Base-by-base conservation (phyloP, 1,284 basidiomycete genomes). In the Cutaneotrichosporon sp. region DNA sequence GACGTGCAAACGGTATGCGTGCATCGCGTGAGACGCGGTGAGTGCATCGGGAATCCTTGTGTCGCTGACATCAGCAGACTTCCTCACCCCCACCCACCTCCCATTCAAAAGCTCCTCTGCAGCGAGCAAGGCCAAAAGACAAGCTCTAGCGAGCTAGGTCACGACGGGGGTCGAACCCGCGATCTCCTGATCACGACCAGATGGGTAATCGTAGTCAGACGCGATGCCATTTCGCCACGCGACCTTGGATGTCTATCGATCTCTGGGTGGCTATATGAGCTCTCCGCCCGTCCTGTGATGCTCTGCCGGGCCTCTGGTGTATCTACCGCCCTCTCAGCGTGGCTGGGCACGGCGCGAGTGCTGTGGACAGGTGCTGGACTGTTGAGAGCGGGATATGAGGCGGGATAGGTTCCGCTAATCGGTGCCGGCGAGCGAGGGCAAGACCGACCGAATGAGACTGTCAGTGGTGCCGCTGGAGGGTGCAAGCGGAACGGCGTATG, bases 181-280 rank as follows among this genome's bases (percentile, higher is more conserved):
- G 38, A 42, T 42, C 38, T 42, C 38, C 38, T 42, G 38, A 42
- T 42, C 18, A 42, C 10, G 13, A 42, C 34, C 11, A 16, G 34
- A 42, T 18, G 9, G 13, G 1, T 18, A 42, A 42, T 42, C 38
- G 38, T 42, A 42, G 38, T 42, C 38, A 42, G 38, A 42, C 38
- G 38, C 38, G 38, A 42, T 42, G 38, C 38, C 38, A 42, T 42
- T 42, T 42, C 38, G 38, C 38, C 38, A 42, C 38, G 38, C 38
- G 38, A 42, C 38, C 38, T 42, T 42, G 1, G 38, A 42, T 42
- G 38, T 42, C n/a, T 3, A n/a, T 18, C 4, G 29, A 18, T 42
- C 6, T 42, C 18, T 20, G 18, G 18, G 8, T 18, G 7, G 18
- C 18, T 18, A n/a, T n/a, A n/a, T n/a, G n/a, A n/a, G n/a, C n/a